Base-by-base conservation (phyloP, 176 grass and related monocot genomes). In the Hordeum marinum region DNA sequence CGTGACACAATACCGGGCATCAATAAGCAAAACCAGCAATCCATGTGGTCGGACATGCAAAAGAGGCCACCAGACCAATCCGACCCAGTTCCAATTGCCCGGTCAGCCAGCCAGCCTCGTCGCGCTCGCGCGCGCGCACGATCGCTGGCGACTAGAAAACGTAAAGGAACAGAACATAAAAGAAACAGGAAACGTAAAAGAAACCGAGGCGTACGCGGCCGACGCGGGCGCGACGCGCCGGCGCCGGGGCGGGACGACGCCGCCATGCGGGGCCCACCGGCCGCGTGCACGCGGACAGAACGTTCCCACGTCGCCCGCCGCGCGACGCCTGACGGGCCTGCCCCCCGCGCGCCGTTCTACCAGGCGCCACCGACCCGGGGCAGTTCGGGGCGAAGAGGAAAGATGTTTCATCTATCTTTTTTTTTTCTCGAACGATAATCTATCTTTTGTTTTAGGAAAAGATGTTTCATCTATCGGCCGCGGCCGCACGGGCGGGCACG, bases 131-230 rank as follows among this genome's bases (percentile, higher is more conserved):
- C 64, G 65, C 36, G 5, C 68, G 41, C 70, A 73, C 70, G 24
- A 72, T 45, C 6, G 6, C 23, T 11, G 39, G 39, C 14, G 39
- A 73, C 15, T 14, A 46, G 42, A 73, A 50, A 74, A 25, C 70
- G 70, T 18, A 50, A 57, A 57, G 9, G 54, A 57, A 21, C 13
- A 43, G 23, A 17, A 46, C 15, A n/a, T 12, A 45, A 17, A 21
- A 2, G 1, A 11, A 27, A 13, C 11, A 0, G 70, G 14, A 74
- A 48, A 17, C 23, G 79, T 45, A 77, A 59, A 83, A n/a, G 52
- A 75, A 74, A 85, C 23, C 71, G 86, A 82, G 86, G 80, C 1
- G 43, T 39, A 55, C 85, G 86, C 80, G 73, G 80, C 14, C 64
- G 64, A 72, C 86, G 80, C 86, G 75, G 80, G 31, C 5, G 26